Percentiles rank a stretch among this genome's conserved stretches.
These are phyloP conservation scores for Trichocladium uniseriatum DNA, from an alignment of 495 filamentous ascomycete genomes.

Conservation along the genomic window DNA sequence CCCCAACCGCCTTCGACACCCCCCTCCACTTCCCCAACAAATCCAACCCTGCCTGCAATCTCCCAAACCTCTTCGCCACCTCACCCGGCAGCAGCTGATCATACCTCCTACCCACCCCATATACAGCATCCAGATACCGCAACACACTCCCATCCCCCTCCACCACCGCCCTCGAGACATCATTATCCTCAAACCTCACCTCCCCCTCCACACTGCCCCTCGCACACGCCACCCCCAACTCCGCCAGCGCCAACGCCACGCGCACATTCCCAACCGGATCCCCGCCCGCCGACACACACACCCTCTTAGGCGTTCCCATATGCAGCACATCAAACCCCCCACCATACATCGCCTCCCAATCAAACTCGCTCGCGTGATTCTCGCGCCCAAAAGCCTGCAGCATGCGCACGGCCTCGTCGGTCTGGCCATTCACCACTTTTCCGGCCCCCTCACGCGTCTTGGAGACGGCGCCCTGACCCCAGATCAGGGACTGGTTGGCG, in stretches of 20 bases:
- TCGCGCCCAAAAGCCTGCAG: conserved; percentile 76
- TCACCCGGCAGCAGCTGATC: conserved; percentile 24
- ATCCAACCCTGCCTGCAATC: conserved; percentile 32
- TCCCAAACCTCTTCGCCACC: conserved; percentile 27
- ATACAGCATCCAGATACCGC: conserved; percentile 46
- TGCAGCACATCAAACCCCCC: conserved; percentile 83
- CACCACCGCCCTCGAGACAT: conserved; percentile 36
- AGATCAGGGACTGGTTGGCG: conserved; percentile 54
- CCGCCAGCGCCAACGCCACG: conserved; percentile 48
- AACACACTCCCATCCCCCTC: conserved; percentile 43
- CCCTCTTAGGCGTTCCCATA: conserved; percentile 41
- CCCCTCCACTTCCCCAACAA: conserved; percentile 31
- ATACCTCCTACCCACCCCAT: conserved; percentile 24
- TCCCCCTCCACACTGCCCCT: conserved; percentile 33
- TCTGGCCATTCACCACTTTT: conserved; percentile 58
- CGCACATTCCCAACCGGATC: conserved; percentile 49
- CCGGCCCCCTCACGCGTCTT: conserved; percentile 53
- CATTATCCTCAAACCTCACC: conserved; percentile 45
- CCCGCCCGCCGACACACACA: conserved; percentile 41
- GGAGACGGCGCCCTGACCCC: conserved; percentile 78
- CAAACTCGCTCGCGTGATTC: conserved; percentile 61
- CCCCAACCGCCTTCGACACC: conserved; percentile 6
- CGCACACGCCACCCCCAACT: conserved; percentile 49
- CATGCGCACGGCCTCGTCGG: conserved; percentile 55
- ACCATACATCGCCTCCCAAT: conserved; percentile 75